Conservation (phyloP, 1,284 basidiomycete species). For the Marasmius tenuissimus region DNA sequence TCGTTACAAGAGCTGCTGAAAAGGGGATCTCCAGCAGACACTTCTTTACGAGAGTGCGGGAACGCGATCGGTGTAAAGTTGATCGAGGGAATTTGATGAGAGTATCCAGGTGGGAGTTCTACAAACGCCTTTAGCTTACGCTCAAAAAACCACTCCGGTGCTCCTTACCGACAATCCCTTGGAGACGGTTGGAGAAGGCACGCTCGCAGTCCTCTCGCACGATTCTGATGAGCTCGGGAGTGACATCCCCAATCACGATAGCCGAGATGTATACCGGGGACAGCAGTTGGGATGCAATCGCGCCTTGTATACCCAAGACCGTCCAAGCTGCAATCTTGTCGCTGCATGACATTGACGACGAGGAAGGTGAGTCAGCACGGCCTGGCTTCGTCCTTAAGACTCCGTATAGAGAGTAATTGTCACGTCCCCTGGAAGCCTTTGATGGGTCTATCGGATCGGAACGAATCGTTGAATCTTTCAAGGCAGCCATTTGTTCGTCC, state of each 20-base stretch:
- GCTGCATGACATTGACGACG: conserved; percentile 84
- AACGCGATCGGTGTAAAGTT: conserved; percentile 61
- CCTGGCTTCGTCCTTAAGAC: conserved; percentile 90
- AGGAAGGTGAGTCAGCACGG: conserved; percentile 80
- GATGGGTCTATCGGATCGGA: conserved; percentile 35
- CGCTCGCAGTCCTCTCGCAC: conserved; percentile 60
- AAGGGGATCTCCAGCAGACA: conserved; percentile 26
- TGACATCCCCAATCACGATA: conserved; percentile 75
- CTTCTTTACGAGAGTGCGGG: conserved; percentile 50
- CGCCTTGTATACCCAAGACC: conserved; percentile 84
- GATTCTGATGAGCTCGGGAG: conserved; percentile 31
- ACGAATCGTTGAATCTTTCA: conserved; percentile 54
- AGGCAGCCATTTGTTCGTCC: conserved; percentile 63
- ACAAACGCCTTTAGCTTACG: conserved; percentile 4
- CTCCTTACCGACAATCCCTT: conserved; percentile 33
- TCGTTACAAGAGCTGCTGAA: conserved; percentile 59
- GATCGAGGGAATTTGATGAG: conserved; percentile 48
- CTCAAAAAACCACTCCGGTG: not conserved
- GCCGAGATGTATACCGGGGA: conserved; percentile 62
- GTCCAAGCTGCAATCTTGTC: conserved; percentile 89
- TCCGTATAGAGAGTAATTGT: conserved; percentile 73
- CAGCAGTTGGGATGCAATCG: conserved; percentile 59
- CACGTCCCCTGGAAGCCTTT: conserved; percentile 67
- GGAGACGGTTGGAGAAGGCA: conserved; percentile 56
- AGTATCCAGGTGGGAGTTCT: conserved; percentile 47